Evolutionary conservation across 768 basidiomycete genomes (phyloP).

Genomic region (Tulasnella sp.): DNA sequence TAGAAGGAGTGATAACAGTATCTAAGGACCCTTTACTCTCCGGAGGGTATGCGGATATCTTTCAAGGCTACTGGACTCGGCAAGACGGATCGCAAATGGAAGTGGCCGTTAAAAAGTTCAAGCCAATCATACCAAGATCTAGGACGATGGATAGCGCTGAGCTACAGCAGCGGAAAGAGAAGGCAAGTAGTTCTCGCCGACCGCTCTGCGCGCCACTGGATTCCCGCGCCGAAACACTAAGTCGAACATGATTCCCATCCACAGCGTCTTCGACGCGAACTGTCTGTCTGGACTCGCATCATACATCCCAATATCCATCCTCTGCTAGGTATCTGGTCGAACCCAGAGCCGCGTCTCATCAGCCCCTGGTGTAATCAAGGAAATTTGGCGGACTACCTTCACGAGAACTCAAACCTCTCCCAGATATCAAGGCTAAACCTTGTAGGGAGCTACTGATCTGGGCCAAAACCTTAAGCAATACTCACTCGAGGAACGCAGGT

Average conservation of each 20-base stretch:
- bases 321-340: neutral
- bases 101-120: constrained; percentile 92
- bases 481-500: neutral
- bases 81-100: constrained; percentile 66
- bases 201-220: neutral
- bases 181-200: neutral
- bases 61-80: neutral
- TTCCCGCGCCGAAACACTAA: too few species aligned
- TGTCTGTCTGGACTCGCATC: neutral
- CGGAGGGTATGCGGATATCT: neutral
- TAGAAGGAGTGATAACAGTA: neutral
- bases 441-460: neutral
- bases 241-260: too few species aligned
- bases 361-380: neutral
- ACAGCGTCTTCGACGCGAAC: neutral
- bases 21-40: neutral
- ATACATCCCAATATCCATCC: neutral
- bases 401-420: neutral
- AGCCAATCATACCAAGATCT: constrained; percentile 76
- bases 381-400: neutral
- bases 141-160: neutral
- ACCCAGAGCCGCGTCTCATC: neutral
- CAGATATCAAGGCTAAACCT: neutral
- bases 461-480: neutral
- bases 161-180: neutral